These are phyloP conservation scores for Barbatosphaeria neglecta DNA, from an alignment of 495 filamentous ascomycete species.

Conservation along the genomic window DNA sequence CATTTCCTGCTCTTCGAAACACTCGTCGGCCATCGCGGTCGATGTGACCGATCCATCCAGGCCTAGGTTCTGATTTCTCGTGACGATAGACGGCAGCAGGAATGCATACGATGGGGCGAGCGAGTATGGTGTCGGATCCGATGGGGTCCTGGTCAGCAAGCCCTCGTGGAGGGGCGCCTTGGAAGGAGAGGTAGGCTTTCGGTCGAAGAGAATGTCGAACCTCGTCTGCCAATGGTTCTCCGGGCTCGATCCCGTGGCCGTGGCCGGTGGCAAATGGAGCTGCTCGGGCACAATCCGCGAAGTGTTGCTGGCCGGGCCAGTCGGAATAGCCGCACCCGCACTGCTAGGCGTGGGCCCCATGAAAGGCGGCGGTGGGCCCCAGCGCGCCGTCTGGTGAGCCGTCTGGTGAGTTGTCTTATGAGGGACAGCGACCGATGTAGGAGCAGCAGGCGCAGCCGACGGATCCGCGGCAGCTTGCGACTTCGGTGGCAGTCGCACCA, in stretches of 20 bases:
- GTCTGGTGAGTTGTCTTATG: too few relatives aligned
- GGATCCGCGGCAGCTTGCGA: slow-evolving; percentile 12
- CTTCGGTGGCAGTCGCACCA: slow-evolving; percentile 59
- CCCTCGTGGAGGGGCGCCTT: slow-evolving; percentile 18
- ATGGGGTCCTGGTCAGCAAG: not conserved
- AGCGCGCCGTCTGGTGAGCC: not conserved
- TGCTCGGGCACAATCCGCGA: not conserved
- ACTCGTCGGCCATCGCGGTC: slow-evolving; percentile 61
- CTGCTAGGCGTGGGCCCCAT: not conserved
- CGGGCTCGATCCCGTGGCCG: not conserved
- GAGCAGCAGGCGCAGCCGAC: too few relatives aligned
- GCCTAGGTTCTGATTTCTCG: slow-evolving; percentile 5
- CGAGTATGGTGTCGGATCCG: slow-evolving; percentile 1
- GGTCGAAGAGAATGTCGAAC: slow-evolving; percentile 55
- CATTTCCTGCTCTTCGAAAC: slow-evolving; percentile 74
- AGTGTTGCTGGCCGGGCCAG: too few relatives aligned
- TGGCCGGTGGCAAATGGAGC: not conserved
- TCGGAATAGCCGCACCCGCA: too few relatives aligned
- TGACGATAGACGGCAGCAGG: not conserved
- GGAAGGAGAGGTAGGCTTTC: slow-evolving; percentile 45
- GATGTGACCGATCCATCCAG: slow-evolving; percentile 25
- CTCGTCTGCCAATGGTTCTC: slow-evolving; percentile 54
- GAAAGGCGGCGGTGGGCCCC: not conserved
- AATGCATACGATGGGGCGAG: not conserved
- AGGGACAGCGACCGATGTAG: too few relatives aligned